A percentile compares a stretch with the other conserved stretches of the same genome.
phyloP scores from a whole-genome alignment of 2,329 filamentous ascomycete species.

The Arthrobotrys megalospora region DNA sequence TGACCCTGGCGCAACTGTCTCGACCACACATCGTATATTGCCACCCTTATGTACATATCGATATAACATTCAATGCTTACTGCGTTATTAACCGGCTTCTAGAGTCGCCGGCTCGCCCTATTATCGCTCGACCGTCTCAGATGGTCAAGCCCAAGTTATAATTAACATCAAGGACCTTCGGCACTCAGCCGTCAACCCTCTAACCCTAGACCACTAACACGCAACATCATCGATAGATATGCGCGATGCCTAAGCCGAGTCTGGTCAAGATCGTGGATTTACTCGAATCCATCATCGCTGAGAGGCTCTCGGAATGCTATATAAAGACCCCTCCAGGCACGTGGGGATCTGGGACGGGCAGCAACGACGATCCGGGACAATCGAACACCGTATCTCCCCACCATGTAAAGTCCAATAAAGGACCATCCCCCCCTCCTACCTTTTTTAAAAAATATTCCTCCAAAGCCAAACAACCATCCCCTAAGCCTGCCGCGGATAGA shows the following conservation, averaged over 20 bases:
- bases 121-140: too few relatives aligned
- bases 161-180: too few relatives aligned
- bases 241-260: too few relatives aligned
- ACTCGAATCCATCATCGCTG: too few relatives aligned
- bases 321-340: not conserved
- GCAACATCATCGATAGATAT: too few relatives aligned
- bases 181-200: too few relatives aligned
- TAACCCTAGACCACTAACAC: too few relatives aligned
- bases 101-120: too few relatives aligned
- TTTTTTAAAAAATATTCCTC: not conserved
- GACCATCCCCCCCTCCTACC: not conserved
- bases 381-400: not conserved
- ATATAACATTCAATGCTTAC: not conserved
- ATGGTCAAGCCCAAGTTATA: too few relatives aligned
- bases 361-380: not conserved
- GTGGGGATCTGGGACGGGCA: not conserved
- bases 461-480: not conserved
- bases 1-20: not conserved
- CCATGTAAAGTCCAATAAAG: not conserved
- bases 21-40: not conserved
- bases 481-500: not conserved
- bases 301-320: not conserved
- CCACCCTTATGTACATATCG: slow-evolving; percentile 6
- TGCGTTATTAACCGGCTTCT: not conserved
- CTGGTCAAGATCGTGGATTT: too few relatives aligned